Evolutionary conservation across 257 asterid species (phyloP), one percentile per base, ranked within the genome.

Genomic region (Penstemon davidsonii): DNA sequence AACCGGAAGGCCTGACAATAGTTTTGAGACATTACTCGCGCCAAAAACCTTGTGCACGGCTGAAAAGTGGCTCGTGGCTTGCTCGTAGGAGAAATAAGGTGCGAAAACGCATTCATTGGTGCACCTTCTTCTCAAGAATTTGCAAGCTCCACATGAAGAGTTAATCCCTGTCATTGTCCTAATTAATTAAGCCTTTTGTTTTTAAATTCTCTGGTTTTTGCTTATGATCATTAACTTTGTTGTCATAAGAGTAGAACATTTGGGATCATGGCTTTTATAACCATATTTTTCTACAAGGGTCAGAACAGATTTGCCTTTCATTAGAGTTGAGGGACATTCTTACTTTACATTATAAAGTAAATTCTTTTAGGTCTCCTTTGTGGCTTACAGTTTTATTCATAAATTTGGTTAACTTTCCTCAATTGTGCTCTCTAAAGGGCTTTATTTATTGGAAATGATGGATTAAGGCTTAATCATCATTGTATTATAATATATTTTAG

Each of bases 141-240:
- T 88, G 80, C 96, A 86, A 12, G 96, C 94, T 73, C 91, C 91
- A 53, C 96, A 88, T 0, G 96, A 81, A 60, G 94, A 78, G 44
- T 89, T 79, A 51, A 75, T 73, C 55, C 89, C 88, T 9, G 82
- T 75, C 96, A 82, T 82, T 76, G 15, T 42, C 67, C 58, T 46
- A 44, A 41, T 13, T 39, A 59, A 69, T 8, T 55, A 47, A 15
- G 44, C 10, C 37, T 39, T 36, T n/a, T 5, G 1, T 0, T 50
- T 8, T 2, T 52, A 10, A 10, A 60, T n/a, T 25, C 2, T 39
- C 13, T 59, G 33, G 33, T 72, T 72, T 57, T 69, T 25, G 59
- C 60, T 42, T 56, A 33, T 65, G 3, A 45, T 52, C 69, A 53
- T 6, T 40, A 4, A 25, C 73, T 39, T 49, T 58, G 13, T 13